Percentiles rank a stretch among this genome's conserved stretches.
Evolutionary conservation across 2,329 filamentous ascomycete genomes (phyloP).

Genomic region (Aspergillus transmontanensis): DNA sequence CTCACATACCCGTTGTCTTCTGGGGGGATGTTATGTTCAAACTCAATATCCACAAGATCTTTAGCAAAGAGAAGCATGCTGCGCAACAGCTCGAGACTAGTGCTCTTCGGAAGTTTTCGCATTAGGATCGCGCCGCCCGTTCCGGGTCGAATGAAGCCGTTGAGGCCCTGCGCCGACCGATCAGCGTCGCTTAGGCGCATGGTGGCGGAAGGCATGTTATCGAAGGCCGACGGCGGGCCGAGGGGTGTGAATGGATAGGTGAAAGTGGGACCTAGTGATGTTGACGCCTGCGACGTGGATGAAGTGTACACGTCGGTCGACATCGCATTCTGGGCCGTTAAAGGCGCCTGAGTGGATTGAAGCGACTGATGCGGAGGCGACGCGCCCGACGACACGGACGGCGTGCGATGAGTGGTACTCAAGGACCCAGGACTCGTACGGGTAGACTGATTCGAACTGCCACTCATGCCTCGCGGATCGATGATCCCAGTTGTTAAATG

Average conservation of each 20-base stretch:
- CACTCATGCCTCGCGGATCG: conserved; percentile 42
- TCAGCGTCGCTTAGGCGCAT: conserved; percentile 41
- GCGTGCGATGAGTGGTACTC: conserved; percentile 42
- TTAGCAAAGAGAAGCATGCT: conserved; percentile 68
- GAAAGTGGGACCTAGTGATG: conserved; percentile 38
- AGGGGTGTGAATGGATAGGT: conserved; percentile 43
- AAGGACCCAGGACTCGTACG: conserved; percentile 45
- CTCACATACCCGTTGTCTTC: conserved; percentile 60
- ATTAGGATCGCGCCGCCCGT: conserved; percentile 53
- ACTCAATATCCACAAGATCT: conserved; percentile 61
- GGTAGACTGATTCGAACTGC: conserved; percentile 44
- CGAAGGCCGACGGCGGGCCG: conserved; percentile 40
- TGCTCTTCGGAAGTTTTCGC: conserved; percentile 62
- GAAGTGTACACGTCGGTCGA: conserved; percentile 47
- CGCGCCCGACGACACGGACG: conserved; percentile 43
- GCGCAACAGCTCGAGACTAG: conserved; percentile 59
- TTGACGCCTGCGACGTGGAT: conserved; percentile 38
- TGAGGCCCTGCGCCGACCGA: conserved; percentile 38
- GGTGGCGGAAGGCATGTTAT: conserved; percentile 31
- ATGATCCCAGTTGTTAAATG: conserved; percentile 14
- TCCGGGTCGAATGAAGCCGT: conserved; percentile 34
- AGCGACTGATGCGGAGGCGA: conserved; percentile 40
- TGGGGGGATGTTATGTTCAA: conserved; percentile 56
- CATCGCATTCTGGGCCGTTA: conserved; percentile 46
- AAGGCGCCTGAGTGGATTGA: conserved; percentile 36